Evolutionary conservation across 1,284 basidiomycete genomes (phyloP), one percentile per base, ranked within the genome.

Genomic region (Heterobasidion annosum): DNA sequence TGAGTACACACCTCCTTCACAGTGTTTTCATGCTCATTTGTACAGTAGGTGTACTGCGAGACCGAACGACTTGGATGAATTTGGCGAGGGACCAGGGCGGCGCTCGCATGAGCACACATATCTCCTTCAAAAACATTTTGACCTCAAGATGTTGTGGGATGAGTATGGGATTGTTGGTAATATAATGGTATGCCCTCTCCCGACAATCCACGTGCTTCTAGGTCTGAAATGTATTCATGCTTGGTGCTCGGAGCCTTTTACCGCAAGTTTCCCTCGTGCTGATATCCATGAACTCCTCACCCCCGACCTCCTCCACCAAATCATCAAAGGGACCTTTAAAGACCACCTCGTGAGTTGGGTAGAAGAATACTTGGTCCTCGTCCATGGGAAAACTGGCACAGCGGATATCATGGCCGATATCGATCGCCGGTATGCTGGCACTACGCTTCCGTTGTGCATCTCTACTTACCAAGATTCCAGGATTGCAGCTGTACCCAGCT

Each of bases 251-350:
- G 2, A 68, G 68, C 72, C 72, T 5, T 73, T 72, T 54, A 73
- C 70, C 12, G 16, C 61, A 19, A 34, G 57, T n/a, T 71, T 69
- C 54, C 68, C 68, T 0, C 58, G 62, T 12, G 65, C 67, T 1
- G 63, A 73, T 55, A 73, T 73, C 10, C 65, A 71, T 56, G 59
- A 66, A 13, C 57, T 69, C 2, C 37, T 74, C 0, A 60, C 68
- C 3, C 67, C 69, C 10, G 69, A 75, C 56, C 57, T 73, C 6
- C 68, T 75, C 2, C 71, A 75, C 55, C 70, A 74, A 53, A 19
- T 73, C 35, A 72, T 69, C 59, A 72, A 72, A 55, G 70, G 69
- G 0, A 59, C 65, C 2, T 71, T 71, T 61, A 72, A 73, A 53
- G 71, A 73, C 54, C 71, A 73, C 55, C 57, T 73, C 1, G 64